phyloP scores from a whole-genome alignment of 768 basidiomycete species.

The Lentinula guzmanii region DNA sequence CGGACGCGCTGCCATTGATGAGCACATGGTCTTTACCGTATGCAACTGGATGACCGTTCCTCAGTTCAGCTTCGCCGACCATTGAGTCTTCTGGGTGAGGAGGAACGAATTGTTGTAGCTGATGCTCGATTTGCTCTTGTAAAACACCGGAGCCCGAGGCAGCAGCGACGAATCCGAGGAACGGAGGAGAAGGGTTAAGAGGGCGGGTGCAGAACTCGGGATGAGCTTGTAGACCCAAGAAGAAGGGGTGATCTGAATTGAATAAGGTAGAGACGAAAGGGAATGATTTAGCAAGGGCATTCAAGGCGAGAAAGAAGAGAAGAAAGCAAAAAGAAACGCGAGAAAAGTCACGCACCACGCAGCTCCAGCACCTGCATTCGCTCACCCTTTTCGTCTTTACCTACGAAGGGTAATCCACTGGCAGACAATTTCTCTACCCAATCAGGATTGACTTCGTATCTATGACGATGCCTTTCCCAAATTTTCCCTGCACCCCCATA shows the following conservation, averaged over 20 bases:
- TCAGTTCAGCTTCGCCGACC: slow-evolving; percentile 60
- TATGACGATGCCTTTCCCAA: slow-evolving; percentile 96
- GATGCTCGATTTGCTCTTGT: slow-evolving; percentile 65
- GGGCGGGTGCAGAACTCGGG: slow-evolving; percentile 99
- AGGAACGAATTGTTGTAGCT: slow-evolving; percentile 55
- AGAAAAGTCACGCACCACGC: slow-evolving; percentile 43
- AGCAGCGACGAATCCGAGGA: slow-evolving; percentile 93
- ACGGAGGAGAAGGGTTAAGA: slow-evolving; percentile 93
- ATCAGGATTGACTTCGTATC: slow-evolving; percentile 92
- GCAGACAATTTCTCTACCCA: slow-evolving; percentile 62
- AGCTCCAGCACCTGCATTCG: slow-evolving; percentile 96
- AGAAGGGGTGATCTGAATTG: slow-evolving; percentile 81
- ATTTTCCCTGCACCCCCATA: slow-evolving; percentile 79
- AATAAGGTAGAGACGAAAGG: not conserved
- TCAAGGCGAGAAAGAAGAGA: not conserved
- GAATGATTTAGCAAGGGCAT: not conserved
- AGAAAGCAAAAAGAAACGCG: not conserved
- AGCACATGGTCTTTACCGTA: slow-evolving; percentile 15
- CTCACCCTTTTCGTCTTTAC: slow-evolving; percentile 94
- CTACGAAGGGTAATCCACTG: slow-evolving; percentile 66
- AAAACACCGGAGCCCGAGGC: slow-evolving; percentile 50
- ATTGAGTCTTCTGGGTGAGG: slow-evolving; percentile 74
- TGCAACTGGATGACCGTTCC: slow-evolving; percentile 18
- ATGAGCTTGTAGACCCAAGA: slow-evolving; percentile 91
- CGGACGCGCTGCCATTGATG: not conserved